These are phyloP conservation scores for Fusarium succisae DNA, from an alignment of 2,329 filamentous ascomycete species.

Conservation along the genomic window DNA sequence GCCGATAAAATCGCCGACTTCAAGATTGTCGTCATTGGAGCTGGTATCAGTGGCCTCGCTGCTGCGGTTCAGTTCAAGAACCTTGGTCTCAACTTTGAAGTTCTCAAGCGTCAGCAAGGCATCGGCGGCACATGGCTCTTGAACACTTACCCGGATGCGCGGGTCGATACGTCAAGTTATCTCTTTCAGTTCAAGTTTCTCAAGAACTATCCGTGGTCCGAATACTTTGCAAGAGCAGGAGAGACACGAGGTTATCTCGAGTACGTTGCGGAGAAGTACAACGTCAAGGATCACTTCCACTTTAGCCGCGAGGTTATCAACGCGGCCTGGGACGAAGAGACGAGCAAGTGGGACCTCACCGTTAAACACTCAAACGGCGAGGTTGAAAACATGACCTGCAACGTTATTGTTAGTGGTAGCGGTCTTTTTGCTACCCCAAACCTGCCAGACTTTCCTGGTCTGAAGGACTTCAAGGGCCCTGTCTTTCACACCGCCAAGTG, in stretches of 20 bases:
- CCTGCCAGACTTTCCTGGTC: neutral
- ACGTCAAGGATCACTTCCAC: neutral
- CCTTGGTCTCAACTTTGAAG: neutral
- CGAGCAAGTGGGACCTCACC: neutral
- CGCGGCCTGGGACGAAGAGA: neutral
- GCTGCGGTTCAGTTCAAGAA: neutral
- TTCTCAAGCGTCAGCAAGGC: neutral
- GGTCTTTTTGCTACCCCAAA: neutral
- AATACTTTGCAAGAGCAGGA: neutral
- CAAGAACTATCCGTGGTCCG: neutral
- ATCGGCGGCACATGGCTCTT: neutral
- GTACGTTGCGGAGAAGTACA: neutral
- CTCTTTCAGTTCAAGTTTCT: neutral
- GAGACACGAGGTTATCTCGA: neutral
- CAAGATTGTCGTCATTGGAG: neutral
- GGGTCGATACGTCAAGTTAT: neutral
- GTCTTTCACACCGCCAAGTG: neutral
- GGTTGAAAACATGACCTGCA: neutral
- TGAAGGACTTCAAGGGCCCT: neutral
- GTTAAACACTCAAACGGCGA: neutral
- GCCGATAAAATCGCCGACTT: neutral
- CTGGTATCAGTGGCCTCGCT: neutral
- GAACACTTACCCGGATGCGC: neutral
- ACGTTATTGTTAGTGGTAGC: neutral
- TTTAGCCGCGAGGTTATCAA: neutral